Conservation (phyloP, 257 asterid species). For the Ballota nigra region DNA sequence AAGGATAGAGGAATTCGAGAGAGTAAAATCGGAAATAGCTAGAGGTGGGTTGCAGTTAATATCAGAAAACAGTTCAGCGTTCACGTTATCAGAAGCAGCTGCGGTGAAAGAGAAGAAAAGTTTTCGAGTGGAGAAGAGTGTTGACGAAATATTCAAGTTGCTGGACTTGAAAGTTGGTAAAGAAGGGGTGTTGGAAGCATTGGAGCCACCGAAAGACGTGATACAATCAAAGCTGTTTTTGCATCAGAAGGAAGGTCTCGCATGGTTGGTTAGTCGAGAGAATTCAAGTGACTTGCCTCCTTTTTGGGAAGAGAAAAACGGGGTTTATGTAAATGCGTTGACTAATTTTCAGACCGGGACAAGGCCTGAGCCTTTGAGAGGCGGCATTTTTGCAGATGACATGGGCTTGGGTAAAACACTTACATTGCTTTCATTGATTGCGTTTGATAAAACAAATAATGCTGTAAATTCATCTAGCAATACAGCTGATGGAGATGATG, state of each 20-base stretch:
- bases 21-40: conserved; percentile 41
- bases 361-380: conserved; percentile 72
- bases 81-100: conserved; percentile 55
- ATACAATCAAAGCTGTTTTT: conserved; percentile 57
- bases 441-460: conserved; percentile 50
- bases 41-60: conserved; percentile 56
- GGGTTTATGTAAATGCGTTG: conserved; percentile 54
- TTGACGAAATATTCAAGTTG: conserved; percentile 70
- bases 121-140: conserved; percentile 44
- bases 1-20: conserved; percentile 43
- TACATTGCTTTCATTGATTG: conserved; percentile 71
- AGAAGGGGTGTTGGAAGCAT: conserved; percentile 40
- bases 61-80: conserved; percentile 39
- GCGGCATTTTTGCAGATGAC: conserved; percentile 89
- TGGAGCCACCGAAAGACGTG: conserved; percentile 68
- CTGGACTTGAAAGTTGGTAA: conserved; percentile 54
- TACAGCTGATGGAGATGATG: conserved; percentile 30
- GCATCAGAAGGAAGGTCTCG: conserved; percentile 80
- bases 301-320: conserved; percentile 66
- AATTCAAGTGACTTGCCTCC: conserved; percentile 69
- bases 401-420: conserved; percentile 95
- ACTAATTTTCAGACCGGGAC: conserved; percentile 55
- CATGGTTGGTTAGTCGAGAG: conserved; percentile 81
- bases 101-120: conserved; percentile 46
- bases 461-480: conserved; percentile 24